A percentile compares a stretch with the other conserved stretches of the same genome.
These are phyloP conservation scores for Phytophthora idaei DNA, from an alignment of 352 stramenopile genomes.

Conservation along the genomic window DNA sequence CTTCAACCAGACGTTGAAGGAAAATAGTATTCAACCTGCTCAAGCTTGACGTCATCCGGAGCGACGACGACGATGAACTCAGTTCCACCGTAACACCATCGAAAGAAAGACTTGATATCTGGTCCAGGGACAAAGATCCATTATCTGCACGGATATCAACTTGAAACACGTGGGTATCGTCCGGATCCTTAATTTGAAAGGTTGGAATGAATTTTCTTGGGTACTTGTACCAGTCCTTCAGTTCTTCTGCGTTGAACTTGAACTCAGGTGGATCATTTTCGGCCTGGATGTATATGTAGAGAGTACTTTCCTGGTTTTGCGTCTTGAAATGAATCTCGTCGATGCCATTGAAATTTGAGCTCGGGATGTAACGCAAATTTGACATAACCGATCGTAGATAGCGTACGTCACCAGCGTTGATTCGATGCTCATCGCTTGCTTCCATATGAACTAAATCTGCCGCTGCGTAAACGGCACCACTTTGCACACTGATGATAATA, in stretches of 20 bases:
- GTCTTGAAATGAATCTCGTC: conserved; percentile 29
- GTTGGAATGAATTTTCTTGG: conserved; percentile 40
- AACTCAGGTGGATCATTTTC: conserved; percentile 36
- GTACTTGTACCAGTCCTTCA: conserved; percentile 31
- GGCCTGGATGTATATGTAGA: conserved; percentile 47
- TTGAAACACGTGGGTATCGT: conserved; percentile 39
- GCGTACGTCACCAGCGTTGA: conserved; percentile 5
- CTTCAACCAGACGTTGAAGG: conserved; percentile 28
- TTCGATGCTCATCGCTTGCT: conserved; percentile 13
- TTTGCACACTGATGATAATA: conserved; percentile 19
- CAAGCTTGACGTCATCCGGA: conserved; percentile 30
- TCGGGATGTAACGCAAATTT: conserved; percentile 26
- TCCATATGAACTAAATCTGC: conserved; percentile 7
- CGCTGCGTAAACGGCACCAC: conserved; percentile 17
- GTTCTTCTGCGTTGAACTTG: conserved; percentile 19
- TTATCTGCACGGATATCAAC: conserved; percentile 39
- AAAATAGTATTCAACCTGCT: conserved; percentile 41
- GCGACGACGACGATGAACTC: conserved; percentile 5
- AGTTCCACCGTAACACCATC: conserved; percentile 34
- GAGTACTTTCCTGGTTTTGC: conserved; percentile 10
- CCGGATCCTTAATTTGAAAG: conserved; percentile 41
- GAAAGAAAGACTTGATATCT: conserved; percentile 23
- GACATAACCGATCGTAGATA: conserved; percentile 15
- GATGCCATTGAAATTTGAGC: conserved; percentile 32
- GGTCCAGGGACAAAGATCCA: conserved; percentile 29